A percentile compares a stretch with the other conserved stretches of the same genome.
Evolutionary conservation across 2,329 filamentous ascomycete genomes (phyloP).

Genomic region (Fusarium sp.): DNA sequence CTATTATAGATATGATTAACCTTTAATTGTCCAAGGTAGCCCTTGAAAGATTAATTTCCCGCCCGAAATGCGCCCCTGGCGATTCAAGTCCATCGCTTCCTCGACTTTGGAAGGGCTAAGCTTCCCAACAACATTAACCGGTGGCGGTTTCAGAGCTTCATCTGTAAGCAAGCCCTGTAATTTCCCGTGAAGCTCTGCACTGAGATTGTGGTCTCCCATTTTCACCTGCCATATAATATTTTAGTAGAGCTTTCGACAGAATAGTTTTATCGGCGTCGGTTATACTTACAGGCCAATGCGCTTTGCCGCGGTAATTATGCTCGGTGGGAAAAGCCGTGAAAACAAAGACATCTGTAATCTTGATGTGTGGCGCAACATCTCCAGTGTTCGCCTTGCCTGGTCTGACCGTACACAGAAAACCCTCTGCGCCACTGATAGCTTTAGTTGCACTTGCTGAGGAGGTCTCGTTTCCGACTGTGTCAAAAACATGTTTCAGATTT

Average conservation of each 20-base stretch:
- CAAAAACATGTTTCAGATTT: constrained; percentile 54
- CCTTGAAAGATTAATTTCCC: too few species aligned
- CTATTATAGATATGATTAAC: too few species aligned
- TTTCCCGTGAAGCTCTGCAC: not conserved
- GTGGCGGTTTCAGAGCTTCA: too few species aligned
- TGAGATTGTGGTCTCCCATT: constrained; percentile 29
- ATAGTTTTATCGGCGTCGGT: rapidly evolving
- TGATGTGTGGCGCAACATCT: constrained; percentile 49
- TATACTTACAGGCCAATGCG: constrained; percentile 56
- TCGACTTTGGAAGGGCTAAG: too few species aligned
- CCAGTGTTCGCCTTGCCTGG: constrained; percentile 58
- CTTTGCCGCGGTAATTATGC: constrained; percentile 52
- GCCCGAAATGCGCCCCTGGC: too few species aligned
- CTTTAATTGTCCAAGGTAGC: too few species aligned
- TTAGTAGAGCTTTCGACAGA: not conserved
- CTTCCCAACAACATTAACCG: too few species aligned
- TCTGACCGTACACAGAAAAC: constrained; percentile 57
- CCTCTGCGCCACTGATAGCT: constrained; percentile 40
- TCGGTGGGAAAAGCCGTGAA: constrained; percentile 59
- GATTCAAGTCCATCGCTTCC: too few species aligned
- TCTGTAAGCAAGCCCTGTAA: too few species aligned
- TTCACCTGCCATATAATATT: constrained; percentile 11
- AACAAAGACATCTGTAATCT: constrained; percentile 59
- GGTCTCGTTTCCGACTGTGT: constrained; percentile 56
- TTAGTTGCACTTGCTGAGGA: constrained; percentile 53